phyloP scores from a whole-genome alignment of 2,329 filamentous ascomycete species.

The Fusarium sp. region DNA sequence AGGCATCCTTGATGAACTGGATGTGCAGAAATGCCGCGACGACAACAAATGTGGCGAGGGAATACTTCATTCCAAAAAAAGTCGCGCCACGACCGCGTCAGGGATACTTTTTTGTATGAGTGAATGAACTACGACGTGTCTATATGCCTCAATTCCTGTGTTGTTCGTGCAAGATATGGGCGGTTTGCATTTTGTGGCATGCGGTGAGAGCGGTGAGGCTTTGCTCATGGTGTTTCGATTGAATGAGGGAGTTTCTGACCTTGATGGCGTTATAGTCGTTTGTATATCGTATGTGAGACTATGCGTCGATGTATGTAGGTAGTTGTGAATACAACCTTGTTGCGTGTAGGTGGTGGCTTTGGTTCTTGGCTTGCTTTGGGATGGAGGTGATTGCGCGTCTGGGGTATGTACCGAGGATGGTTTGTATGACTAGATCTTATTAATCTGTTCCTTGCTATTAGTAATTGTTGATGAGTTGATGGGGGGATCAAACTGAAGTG shows the following conservation, averaged over 20 bases:
- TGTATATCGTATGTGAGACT: background rate
- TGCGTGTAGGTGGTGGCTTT: background rate
- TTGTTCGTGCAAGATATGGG: constrained; percentile 1
- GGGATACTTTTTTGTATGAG: background rate
- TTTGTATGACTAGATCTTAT: background rate
- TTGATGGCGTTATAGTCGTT: background rate
- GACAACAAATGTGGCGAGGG: constrained; percentile 8
- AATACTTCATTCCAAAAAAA: background rate
- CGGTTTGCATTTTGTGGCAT: background rate
- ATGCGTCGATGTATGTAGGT: background rate
- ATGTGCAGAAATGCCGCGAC: constrained; percentile 10
- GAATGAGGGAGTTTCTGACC: background rate
- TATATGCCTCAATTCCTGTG: constrained; percentile 16
- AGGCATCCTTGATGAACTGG: constrained; percentile 5
- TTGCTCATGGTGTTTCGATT: background rate
- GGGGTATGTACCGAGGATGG: background rate
- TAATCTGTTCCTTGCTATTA: background rate
- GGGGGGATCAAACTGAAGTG: background rate
- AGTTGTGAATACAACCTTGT: background rate
- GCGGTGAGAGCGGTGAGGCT: background rate
- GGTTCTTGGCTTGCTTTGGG: background rate
- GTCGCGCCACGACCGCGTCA: constrained; percentile 13
- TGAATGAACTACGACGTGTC: background rate
- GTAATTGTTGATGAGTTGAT: background rate
- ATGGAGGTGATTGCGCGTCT: background rate